Evolutionary conservation across 768 basidiomycete genomes (phyloP).

Genomic region (Naganishia vaughanmartiniae): DNA sequence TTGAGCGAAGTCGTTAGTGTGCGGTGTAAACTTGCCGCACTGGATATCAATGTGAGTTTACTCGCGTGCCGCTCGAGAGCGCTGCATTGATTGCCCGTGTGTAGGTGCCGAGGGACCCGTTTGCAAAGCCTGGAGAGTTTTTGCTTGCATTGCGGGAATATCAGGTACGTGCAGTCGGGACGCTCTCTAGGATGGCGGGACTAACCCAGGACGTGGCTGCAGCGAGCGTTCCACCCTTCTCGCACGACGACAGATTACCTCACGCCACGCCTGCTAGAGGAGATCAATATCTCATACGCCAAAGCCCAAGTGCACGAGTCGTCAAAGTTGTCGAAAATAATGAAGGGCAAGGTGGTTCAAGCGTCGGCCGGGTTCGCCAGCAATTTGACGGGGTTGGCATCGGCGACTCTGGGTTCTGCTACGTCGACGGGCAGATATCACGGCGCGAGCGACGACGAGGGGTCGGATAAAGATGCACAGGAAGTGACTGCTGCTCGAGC

Average conservation of each 20-base stretch:
- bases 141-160: not conserved
- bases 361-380: slow-evolving; percentile 26
- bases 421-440: slow-evolving; percentile 16
- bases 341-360: slow-evolving; percentile 24
- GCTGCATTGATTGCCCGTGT: no score
- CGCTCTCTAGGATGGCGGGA: no score
- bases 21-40: slow-evolving; percentile 21
- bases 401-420: slow-evolving; percentile 16
- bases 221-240: slow-evolving; percentile 15
- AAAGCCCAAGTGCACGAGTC: slow-evolving; percentile 24
- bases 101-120: slow-evolving; percentile 31
- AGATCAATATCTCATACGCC: slow-evolving; percentile 26
- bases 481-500: slow-evolving; percentile 4
- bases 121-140: slow-evolving; percentile 26
- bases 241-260: slow-evolving; percentile 9
- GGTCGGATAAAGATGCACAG: slow-evolving; percentile 17
- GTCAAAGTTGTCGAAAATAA: slow-evolving; percentile 7
- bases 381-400: slow-evolving; percentile 25
- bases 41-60: slow-evolving; percentile 29
- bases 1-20: slow-evolving; percentile 29
- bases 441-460: slow-evolving; percentile 26
- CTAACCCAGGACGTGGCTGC: not conserved
- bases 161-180: not conserved
- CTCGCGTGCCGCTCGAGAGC: not conserved
- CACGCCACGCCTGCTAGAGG: slow-evolving; percentile 5